Base-by-base conservation (phyloP, 2,329 filamentous ascomycete genomes). In the Fusarium ramigenum region DNA sequence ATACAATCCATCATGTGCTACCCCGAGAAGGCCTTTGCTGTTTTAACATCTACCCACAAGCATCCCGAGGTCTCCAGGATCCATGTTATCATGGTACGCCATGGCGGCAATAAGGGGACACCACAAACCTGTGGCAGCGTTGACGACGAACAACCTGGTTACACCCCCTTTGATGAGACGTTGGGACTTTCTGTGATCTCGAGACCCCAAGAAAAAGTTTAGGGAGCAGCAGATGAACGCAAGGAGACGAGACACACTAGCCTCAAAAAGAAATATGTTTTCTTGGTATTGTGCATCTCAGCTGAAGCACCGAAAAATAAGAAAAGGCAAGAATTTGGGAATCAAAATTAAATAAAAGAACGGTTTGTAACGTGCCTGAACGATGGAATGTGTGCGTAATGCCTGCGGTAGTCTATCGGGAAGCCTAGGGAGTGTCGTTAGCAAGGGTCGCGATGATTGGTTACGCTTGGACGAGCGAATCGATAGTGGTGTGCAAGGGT, bases 401-500 rank as follows among this genome's bases (percentile, higher is more conserved):
- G 67, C 56, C 66, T 69, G 30, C n/a, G 65, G 59, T 74, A 72
- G 74, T 72, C 59, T 57, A 76, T 73, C 66, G 54, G 52, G 56
- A 60, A 40, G 42, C 62, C 49, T 68, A 50, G 65, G 69, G 69
- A n/a, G 77, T 78, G 70, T 44, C 69, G 75, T 53, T 78, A 78
- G 58, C 21, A 37, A 18, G 11, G 44, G 67, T 59, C 70, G 67
- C 36, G 47, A 42, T 78, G 75, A 78, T 78, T 78, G 76, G 76
- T 50, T 61, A 46, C 19, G 28, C 44, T 63, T 58, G 43, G 46
- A 43, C 23, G 28, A 58, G 56, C 63, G 49, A 60, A 72, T 73
- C 70, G 49, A 75, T 78, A 69, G 75, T 77, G 70, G 74, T 78
- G 76, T 73, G 65, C 74, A 78, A 75, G 76, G 76, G 76, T 78